These are phyloP conservation scores for Luvunga scandens DNA, from an alignment of 345 rosid species.

Conservation along the genomic window DNA sequence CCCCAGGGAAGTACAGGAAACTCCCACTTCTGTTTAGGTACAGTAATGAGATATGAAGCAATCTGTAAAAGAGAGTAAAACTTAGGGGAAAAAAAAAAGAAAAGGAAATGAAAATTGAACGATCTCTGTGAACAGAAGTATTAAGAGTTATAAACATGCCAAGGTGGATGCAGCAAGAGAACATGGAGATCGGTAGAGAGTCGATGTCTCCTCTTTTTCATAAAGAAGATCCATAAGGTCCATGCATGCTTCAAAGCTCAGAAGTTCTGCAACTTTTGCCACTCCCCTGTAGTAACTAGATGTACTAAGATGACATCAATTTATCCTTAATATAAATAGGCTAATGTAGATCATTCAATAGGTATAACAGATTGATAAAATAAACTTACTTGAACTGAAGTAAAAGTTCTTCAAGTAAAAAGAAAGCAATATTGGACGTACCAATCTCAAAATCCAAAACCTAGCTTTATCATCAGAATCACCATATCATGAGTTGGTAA, in stretches of 20 bases:
- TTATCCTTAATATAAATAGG: background rate
- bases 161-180: conserved; percentile 73
- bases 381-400: conserved; percentile 48
- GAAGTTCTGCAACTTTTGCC: conserved; percentile 62
- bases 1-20: conserved; percentile 87
- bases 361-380: background rate
- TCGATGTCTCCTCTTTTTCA: conserved; percentile 59
- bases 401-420: conserved; percentile 55
- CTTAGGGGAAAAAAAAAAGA: conserved; percentile 8
- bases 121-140: background rate
- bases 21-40: conserved; percentile 65
- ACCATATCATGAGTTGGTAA: background rate
- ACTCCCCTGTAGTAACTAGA: conserved; percentile 42
- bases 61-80: conserved; percentile 44
- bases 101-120: background rate
- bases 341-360: background rate
- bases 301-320: background rate
- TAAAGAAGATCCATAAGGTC: conserved; percentile 90
- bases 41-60: conserved; percentile 64
- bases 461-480: conserved; percentile 18
- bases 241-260: conserved; percentile 72
- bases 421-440: conserved; percentile 43
- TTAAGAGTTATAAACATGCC: conserved; percentile 32
- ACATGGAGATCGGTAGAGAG: conserved; percentile 46
- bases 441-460: conserved; percentile 68